Percentiles rank a stretch among this genome's conserved stretches.
phyloP scores from a whole-genome alignment of 176 grass and related monocot genomes.

The Avena sativa region DNA sequence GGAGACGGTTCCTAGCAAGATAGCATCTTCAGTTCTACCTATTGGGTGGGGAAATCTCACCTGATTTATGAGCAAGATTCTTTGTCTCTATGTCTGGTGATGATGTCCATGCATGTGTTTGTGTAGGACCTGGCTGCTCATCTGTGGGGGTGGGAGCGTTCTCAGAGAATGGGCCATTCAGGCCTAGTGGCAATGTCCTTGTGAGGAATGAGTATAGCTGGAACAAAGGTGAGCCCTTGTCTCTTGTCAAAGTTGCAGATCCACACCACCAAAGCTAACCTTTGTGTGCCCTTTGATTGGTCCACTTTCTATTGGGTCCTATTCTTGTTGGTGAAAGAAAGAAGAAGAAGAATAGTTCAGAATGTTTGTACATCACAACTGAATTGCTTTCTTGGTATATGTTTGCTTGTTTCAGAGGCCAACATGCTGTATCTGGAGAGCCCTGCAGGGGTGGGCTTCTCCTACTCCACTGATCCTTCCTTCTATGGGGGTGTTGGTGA shows the following conservation, averaged over 20 bases:
- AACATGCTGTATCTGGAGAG: conserved; percentile 93
- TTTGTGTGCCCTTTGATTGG: conserved; percentile 22
- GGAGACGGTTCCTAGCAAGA: not conserved
- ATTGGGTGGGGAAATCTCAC: not conserved
- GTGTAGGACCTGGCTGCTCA: conserved; percentile 92
- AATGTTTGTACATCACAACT: not conserved
- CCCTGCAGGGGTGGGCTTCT: conserved; percentile 91
- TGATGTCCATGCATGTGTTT: conserved; percentile 31
- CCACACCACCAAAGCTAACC: conserved; percentile 21
- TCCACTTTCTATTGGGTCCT: conserved; percentile 20
- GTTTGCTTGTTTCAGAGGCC: conserved; percentile 68
- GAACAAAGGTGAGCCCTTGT: conserved; percentile 81
- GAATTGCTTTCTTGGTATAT: conserved; percentile 16
- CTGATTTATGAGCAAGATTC: conserved; percentile 19
- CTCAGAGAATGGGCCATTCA: conserved; percentile 95
- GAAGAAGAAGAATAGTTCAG: not conserved
- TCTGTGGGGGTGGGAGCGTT: conserved; percentile 96
- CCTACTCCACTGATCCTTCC: conserved; percentile 71
- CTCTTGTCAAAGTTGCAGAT: conserved; percentile 27
- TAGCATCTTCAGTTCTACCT: not conserved
- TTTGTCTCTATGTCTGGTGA: conserved; percentile 2
- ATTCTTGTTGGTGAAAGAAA: conserved; percentile 9
- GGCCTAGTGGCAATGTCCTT: conserved; percentile 73
- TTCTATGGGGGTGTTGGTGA: conserved; percentile 77
- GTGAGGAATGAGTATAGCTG: conserved; percentile 87